Evolutionary conservation across 2,329 filamentous ascomycete species (phyloP), one percentile per base, ranked within the genome.

Genomic region (Paraconiothyrium brasiliense): DNA sequence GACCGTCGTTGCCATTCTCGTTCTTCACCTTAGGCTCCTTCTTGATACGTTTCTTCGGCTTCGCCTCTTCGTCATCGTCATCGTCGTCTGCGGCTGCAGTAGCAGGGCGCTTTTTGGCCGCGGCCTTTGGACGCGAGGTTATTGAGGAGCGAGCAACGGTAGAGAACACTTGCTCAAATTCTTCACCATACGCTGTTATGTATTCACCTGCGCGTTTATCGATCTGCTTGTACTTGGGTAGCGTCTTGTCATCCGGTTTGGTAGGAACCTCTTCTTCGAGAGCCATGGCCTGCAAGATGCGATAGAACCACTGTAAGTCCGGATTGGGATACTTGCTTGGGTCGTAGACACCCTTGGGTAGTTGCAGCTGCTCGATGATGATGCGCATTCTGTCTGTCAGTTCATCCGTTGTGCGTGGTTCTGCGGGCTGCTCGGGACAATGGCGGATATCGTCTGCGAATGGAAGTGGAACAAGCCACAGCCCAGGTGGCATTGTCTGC

Each of bases 281-380:
- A 0, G 95, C 95, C 60, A 97, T 85, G 7, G 92, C 91, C 79
- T 99, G 95, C 0, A 99, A 82, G 49, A 99, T 97, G 64, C 89
- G 90, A 83, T 98, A 99, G 81, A 98, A 95, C 94, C 94, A 99
- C 80, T 99, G 95, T 27, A 99, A 84, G 9, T 92, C 87, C 74
- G 94, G 93, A 64, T 99, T 99, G 0, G 95, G 92, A 72, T 97
- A 98, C 72, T 91, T 95, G 1, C 84, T 83, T 1, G 94, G 94
- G 67, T 97, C 91, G 74, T 96, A 99, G 35, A 87, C 84, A 6
- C 87, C 93, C 72, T 92, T 94, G 0, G 95, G 95, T 8, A 99
- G 86, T 75, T 97, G 93, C 0, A 97, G 82, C 68, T 97, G 93
- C 74, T 95, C 90, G 2, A 97, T 83, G 4, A 97, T 87, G 6